Conservation (phyloP, 768 basidiomycete species). For the Leucosporidium yakuticum region DNA sequence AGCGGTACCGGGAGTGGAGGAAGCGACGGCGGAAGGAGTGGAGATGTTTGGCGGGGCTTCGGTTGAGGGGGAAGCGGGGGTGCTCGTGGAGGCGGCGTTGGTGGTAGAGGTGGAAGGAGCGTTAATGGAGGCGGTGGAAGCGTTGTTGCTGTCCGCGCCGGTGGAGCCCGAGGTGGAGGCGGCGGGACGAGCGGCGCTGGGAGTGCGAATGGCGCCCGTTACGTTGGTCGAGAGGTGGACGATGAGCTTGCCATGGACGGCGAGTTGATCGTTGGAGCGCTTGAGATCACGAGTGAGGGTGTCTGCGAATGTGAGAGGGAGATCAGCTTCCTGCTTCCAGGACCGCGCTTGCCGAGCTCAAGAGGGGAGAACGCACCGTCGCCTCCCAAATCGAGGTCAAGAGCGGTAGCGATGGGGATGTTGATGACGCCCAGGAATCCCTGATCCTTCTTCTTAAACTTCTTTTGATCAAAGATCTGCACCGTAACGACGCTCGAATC, state of each 20-base stretch:
- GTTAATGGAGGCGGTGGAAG: slow-evolving; percentile 9
- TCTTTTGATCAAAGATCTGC: slow-evolving; percentile 98
- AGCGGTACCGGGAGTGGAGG: slow-evolving; percentile 36
- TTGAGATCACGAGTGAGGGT: slow-evolving; percentile 95
- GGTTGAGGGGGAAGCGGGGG: slow-evolving; percentile 49
- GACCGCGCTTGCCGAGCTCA: not conserved
- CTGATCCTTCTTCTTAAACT: slow-evolving; percentile 97
- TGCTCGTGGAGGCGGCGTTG: slow-evolving; percentile 15
- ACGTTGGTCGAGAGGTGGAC: slow-evolving; percentile 92
- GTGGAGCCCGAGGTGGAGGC: slow-evolving; percentile 5
- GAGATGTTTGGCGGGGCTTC: slow-evolving; percentile 29
- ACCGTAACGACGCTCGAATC: slow-evolving; percentile 97
- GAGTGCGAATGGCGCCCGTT: slow-evolving; percentile 50
- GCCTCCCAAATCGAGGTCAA: slow-evolving; percentile 85
- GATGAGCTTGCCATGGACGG: slow-evolving; percentile 96
- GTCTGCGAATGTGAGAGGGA: slow-evolving; percentile 52
- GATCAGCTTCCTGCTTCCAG: slow-evolving; percentile 1
- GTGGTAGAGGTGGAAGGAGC: slow-evolving; percentile 16
- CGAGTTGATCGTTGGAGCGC: slow-evolving; percentile 97
- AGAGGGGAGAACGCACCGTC: slow-evolving; percentile 61
- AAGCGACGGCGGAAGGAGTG: slow-evolving; percentile 34
- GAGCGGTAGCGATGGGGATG: slow-evolving; percentile 76
- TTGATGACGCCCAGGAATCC: slow-evolving; percentile 98
- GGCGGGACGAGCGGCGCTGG: slow-evolving; percentile 6
- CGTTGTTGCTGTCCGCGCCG: slow-evolving; percentile 1